These are phyloP conservation scores for Albatrellus ellisii DNA, from an alignment of 768 basidiomycete species.

Conservation along the genomic window DNA sequence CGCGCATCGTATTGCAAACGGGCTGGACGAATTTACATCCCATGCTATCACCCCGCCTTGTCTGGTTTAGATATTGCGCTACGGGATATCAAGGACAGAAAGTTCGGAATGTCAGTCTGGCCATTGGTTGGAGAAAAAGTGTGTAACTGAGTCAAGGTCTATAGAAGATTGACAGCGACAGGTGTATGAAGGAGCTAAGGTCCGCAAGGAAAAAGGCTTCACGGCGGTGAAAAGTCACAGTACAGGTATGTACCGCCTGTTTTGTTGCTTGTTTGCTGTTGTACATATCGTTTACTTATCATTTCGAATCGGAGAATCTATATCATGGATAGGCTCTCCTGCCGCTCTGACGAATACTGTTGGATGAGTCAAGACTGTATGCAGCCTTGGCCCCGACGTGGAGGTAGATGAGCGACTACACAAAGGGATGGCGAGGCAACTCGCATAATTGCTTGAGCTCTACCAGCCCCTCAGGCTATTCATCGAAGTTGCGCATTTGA, in stretches of 20 bases:
- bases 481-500: conserved; percentile 35
- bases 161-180: conserved; percentile 41
- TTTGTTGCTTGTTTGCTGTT: neutral
- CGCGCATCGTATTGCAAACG: neutral
- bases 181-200: conserved; percentile 35
- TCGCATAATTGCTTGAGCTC: conserved; percentile 47
- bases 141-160: conserved; percentile 42
- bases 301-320: conserved; percentile 5
- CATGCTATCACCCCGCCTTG: conserved; percentile 29
- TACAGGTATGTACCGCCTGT: conserved; percentile 11
- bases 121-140: conserved; percentile 59
- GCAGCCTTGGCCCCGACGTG: conserved; percentile 42
- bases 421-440: conserved; percentile 57
- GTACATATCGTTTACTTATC: no score
- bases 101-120: conserved; percentile 42
- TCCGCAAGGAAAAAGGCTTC: conserved; percentile 48
- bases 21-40: neutral
- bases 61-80: conserved; percentile 58
- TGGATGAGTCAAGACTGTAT: conserved; percentile 31
- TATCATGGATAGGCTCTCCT: conserved; percentile 45
- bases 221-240: neutral
- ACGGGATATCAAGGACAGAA: conserved; percentile 75
- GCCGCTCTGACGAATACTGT: conserved; percentile 35
- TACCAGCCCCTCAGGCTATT: conserved; percentile 47
- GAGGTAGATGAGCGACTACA: conserved; percentile 57